Percentiles rank a stretch among this genome's conserved stretches.
Evolutionary conservation across 2,329 filamentous ascomycete species (phyloP).

Genomic region (Leptographium wingfieldii): DNA sequence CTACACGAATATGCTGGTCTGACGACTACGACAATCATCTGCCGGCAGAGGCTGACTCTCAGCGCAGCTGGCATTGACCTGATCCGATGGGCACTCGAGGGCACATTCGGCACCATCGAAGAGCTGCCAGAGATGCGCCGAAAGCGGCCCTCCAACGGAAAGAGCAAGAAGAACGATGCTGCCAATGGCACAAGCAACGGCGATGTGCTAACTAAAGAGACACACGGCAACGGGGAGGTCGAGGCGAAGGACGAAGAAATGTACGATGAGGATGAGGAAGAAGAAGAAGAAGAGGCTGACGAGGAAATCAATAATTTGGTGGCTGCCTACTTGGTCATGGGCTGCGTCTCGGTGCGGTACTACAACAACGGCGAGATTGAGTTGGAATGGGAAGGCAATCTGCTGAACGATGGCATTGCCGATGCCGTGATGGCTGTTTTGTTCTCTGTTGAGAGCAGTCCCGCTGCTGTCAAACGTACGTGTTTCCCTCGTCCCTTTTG

Average conservation of each 20-base stretch:
- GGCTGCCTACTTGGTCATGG: conserved; percentile 66
- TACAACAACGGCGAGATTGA: conserved; percentile 67
- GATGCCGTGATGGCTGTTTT: conserved; percentile 91
- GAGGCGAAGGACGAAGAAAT: conserved; percentile 15
- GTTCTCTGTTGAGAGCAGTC: conserved; percentile 83
- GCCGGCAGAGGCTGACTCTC: conserved; percentile 79
- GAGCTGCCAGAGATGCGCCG: conserved; percentile 43
- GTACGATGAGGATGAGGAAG: conserved; percentile 30
- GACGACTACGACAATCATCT: conserved; percentile 86
- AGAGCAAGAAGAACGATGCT: conserved; percentile 17
- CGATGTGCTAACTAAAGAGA: neutral
- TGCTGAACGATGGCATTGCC: conserved; percentile 96
- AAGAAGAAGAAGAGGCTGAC: conserved; percentile 26
- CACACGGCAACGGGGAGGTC: conserved; percentile 12
- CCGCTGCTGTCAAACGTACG: conserved; percentile 83
- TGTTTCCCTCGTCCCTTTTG: neutral
- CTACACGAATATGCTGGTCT: conserved; percentile 93
- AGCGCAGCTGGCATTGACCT: conserved; percentile 82
- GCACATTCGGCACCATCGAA: conserved; percentile 82
- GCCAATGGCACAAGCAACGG: conserved; percentile 20
- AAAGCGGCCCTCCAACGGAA: conserved; percentile 21
- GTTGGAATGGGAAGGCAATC: conserved; percentile 94
- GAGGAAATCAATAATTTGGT: conserved; percentile 53
- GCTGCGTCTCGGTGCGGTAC: conserved; percentile 74
- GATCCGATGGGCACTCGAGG: conserved; percentile 86